Evolutionary conservation across 1,139 yeast genomes (phyloP).

Genomic region (Zygosaccharomyces sapae): DNA sequence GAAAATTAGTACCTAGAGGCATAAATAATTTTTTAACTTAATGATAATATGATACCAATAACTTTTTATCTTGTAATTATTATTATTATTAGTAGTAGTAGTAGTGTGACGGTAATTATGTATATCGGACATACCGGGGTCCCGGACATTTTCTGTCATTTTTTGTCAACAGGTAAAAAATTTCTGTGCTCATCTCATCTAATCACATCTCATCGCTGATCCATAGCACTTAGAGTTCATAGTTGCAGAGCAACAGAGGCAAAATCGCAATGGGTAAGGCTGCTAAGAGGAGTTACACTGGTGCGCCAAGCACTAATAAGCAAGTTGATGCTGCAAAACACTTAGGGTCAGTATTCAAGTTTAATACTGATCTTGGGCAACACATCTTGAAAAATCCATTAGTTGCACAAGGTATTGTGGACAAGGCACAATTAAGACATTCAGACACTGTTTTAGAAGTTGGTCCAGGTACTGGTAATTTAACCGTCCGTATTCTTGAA

Average conservation of each 20-base stretch:
- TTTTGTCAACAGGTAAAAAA: conserved; percentile 10
- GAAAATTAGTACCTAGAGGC: conserved; percentile 10
- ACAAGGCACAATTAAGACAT: conserved; percentile 88
- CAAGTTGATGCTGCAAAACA: conserved; percentile 65
- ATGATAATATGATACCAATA: conserved; percentile 5
- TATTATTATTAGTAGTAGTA: background rate
- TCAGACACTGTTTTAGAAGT: conserved; percentile 92
- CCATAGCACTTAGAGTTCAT: background rate
- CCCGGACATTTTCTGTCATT: conserved; percentile 1
- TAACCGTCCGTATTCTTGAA: conserved; percentile 88
- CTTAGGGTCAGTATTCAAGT: conserved; percentile 81
- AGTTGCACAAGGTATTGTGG: conserved; percentile 97
- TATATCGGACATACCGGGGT: background rate
- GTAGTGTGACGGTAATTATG: too few species aligned
- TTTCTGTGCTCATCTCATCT: conserved; percentile 13
- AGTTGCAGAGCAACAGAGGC: background rate
- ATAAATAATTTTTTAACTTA: conserved; percentile 36
- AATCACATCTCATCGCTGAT: conserved; percentile 14
- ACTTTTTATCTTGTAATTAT: background rate
- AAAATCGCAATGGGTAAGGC: conserved; percentile 33
- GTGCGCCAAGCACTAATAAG: conserved; percentile 39
- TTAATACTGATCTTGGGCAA: conserved; percentile 95
- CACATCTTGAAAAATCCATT: conserved; percentile 94
- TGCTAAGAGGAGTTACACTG: conserved; percentile 37
- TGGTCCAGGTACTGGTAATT: conserved; percentile 99